Percentiles rank a stretch among this genome's conserved stretches.
Conservation (phyloP, 2,329 filamentous ascomycete genomes). For the Penicillium sp. region DNA sequence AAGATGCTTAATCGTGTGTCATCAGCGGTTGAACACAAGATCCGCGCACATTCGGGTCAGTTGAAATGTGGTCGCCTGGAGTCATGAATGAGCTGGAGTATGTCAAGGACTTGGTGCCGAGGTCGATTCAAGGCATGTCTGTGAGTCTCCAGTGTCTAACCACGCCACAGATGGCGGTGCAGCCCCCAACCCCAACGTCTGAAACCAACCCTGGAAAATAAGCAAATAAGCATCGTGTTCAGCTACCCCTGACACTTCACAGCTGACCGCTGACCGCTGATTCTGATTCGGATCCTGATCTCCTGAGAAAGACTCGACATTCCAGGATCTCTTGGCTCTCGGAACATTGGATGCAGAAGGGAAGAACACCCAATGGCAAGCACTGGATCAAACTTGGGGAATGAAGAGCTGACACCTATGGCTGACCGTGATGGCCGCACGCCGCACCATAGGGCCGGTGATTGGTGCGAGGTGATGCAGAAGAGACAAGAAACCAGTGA, state of each 20-base stretch:
- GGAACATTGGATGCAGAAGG: background rate
- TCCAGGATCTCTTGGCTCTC: background rate
- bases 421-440: conserved; percentile 11
- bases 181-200: background rate
- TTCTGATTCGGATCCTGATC: background rate
- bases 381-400: background rate
- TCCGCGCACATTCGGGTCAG: too few species aligned
- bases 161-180: conserved; percentile 1
- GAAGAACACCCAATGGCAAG: background rate
- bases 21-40: too few species aligned
- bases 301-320: background rate
- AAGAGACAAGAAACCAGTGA: conserved; percentile 8
- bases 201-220: background rate
- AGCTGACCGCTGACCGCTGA: conserved; percentile 1
- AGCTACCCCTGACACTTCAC: conserved; percentile 4
- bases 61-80: too few species aligned
- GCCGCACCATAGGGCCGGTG: conserved; percentile 5
- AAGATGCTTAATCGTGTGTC: too few species aligned
- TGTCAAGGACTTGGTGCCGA: too few species aligned
- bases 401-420: conserved; percentile 14
- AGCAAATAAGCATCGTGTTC: background rate
- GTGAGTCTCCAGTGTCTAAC: background rate
- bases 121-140: background rate
- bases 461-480: conserved; percentile 16
- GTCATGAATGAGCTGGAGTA: too few species aligned